Base-by-base conservation (phyloP, 768 basidiomycete genomes). In the Gloeostereum incarnatum region DNA sequence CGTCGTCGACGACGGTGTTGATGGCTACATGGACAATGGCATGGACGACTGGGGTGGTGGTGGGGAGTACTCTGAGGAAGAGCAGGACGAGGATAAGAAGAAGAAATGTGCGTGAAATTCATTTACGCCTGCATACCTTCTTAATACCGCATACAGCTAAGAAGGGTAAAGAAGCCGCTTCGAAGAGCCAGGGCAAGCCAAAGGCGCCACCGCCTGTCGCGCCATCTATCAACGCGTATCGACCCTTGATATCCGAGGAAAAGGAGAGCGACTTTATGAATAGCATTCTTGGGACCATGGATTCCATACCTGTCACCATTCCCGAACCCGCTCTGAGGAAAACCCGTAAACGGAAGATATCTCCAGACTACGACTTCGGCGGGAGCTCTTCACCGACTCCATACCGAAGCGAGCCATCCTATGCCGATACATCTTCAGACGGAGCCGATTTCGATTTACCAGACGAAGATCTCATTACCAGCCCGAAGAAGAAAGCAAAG, bases 21-120 rank as follows among this genome's bases (percentile, higher is more conserved):
- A 68, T 10, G 96, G 90, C 4, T 98, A 99, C 50, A 80, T 83
- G 56, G 96, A 99, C 63, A 89, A 96, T 53, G 96, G 96, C 4
- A 81, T 91, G 79, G 96, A 98, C 42, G 92, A 94, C 51, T 97
- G 89, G 82, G 72, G 69, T 19, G 73, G 65, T 6, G 66, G 70
- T 20, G 66, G 71, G 33, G 69, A 73, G n/a, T 72, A 70, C 20
- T 68, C 71, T 5, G 73, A 79, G 10, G 64, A 62, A 6, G 78
- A 76, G 37, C 73, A 73, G 29, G 78, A 77, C 13, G 60, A 60
- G 4, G 59, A 62, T 21, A 61, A 47, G 43, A 66, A 61, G 50
- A 66, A 59, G 52, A 69, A 62, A 50, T 45, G 70, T 68, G 41
- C 39, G 66, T 52, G 9, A 47, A 18, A 14, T 13, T 36, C 6